These are phyloP conservation scores for Phytophthora litchii DNA, from an alignment of 352 stramenopile genomes.

Conservation along the genomic window DNA sequence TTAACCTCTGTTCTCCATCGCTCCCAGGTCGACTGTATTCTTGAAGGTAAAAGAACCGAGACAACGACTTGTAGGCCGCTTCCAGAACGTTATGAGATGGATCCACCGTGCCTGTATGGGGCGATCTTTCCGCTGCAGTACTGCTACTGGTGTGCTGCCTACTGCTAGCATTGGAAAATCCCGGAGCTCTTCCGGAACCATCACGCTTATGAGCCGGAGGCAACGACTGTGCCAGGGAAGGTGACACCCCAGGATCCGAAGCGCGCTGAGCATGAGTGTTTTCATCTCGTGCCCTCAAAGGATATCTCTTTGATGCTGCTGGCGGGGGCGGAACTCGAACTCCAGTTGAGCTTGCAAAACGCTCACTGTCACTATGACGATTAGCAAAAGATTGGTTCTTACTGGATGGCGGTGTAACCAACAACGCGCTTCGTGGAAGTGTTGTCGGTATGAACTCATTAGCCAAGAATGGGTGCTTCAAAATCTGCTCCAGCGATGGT, in stretches of 20 bases:
- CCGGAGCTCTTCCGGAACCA: conserved; percentile 14
- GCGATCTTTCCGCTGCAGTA: conserved; percentile 6
- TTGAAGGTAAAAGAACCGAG: conserved; percentile 72
- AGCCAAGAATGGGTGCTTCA: conserved; percentile 78
- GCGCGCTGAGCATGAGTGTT: conserved; percentile 35
- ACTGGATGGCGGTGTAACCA: conserved; percentile 73
- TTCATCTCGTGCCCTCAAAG: conserved; percentile 42
- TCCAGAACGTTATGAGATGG: conserved; percentile 48
- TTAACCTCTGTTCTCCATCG: conserved; percentile 49
- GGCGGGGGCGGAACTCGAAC: conserved; percentile 26
- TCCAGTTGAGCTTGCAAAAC: conserved; percentile 30
- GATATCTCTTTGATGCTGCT: conserved; percentile 38
- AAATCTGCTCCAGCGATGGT: conserved; percentile 78
- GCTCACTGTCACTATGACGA: conserved; percentile 32
- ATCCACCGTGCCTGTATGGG: conserved; percentile 8
- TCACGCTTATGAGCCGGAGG: conserved; percentile 30
- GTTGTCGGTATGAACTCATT: conserved; percentile 61
- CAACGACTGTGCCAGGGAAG: conserved; percentile 18
- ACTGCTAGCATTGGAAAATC: conserved; percentile 11
- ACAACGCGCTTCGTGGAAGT: conserved; percentile 64
- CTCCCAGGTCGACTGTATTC: conserved; percentile 41
- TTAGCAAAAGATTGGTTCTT: conserved; percentile 39
- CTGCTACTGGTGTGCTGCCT: conserved; percentile 5
- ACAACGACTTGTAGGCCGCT: conserved; percentile 57
- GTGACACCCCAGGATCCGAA: conserved; percentile 34